Base-by-base conservation (phyloP, 352 stramenopile genomes). In the Hyaloperonospora brassicae region DNA sequence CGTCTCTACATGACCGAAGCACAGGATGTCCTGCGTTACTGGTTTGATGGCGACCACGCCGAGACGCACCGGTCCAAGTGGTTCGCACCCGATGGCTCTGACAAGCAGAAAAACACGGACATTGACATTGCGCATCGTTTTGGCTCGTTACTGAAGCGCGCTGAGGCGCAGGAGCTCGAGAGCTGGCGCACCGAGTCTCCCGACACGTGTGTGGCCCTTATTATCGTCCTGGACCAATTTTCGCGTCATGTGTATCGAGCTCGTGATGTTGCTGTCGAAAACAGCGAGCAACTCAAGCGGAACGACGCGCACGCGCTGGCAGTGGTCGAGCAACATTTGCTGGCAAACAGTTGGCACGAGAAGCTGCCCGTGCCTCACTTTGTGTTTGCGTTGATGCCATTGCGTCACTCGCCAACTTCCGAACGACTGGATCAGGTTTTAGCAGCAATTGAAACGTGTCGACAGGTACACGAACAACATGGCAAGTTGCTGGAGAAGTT, bases 191-290 rank as follows among this genome's bases (percentile, higher is more conserved):
- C 50, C 1, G 14, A 52, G 1, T 55, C 60, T 10, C 66, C 57
- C 1, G 60, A 78, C 39, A 52, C 61, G 38, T 77, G 76, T 50
- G 70, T 96, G 44, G 84, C 84, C 47, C 66, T 95, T 0, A 81
- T 95, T 34, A 55, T 96, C 41, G 31, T 96, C 27, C 55, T 96
- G 14, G 87, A 96, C 59, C 87, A 95, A 58, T 85, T 95, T 59
- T 89, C 84, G 22, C 69, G 86, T 0, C 86, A 95, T 53, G 60
- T 93, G 9, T 85, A 88, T 52, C 74, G 86, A 40, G 47, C 70
- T 25, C 59, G 61, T 8, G 56, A 62, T 40, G 14, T 59, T 39
- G 50, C 47, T 5, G 36, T 22, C 8, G 8, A 34, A 21, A 63
- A 66, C 42, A 46, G 34, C 38, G 43, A 57, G 24, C 52, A 64